Percentiles rank a stretch among this genome's conserved stretches.
These are phyloP conservation scores for Crithidia sp. DNA, from an alignment of 208 protist genomes.

Conservation along the genomic window DNA sequence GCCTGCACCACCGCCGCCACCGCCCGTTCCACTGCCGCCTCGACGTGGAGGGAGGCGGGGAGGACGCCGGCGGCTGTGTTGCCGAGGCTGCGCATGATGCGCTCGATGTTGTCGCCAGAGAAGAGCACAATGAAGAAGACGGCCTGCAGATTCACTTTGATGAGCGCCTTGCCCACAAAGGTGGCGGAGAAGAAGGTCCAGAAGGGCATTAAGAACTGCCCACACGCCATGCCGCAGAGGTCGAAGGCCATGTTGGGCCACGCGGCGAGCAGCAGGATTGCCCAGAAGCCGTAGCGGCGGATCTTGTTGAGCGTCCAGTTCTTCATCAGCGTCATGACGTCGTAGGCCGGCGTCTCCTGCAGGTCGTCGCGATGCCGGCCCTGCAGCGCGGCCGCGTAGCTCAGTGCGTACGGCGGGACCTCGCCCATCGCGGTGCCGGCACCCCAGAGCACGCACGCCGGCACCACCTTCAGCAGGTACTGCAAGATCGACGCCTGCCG, in stretches of 20 bases:
- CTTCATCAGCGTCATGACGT: conserved; percentile 83
- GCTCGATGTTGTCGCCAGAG: conserved; percentile 83
- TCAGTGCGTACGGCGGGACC: conserved; percentile 96
- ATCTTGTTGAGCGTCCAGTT: conserved; percentile 81
- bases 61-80: conserved; percentile 22
- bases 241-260: conserved; percentile 98
- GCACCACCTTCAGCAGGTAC: conserved; percentile 71
- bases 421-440: conserved; percentile 97
- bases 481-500: conserved; percentile 30
- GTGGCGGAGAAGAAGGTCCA: conserved; percentile 97
- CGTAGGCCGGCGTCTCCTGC: conserved; percentile 43
- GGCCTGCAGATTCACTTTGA: conserved; percentile 91
- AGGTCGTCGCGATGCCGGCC: conserved; percentile 52
- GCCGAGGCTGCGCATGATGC: conserved; percentile 44
- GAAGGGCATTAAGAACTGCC: conserved; percentile 96
- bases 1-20: conserved; percentile 57
- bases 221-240: conserved; percentile 96
- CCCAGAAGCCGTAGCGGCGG: conserved; percentile 92
- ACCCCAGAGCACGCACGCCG: conserved; percentile 93
- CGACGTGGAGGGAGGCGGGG: conserved; percentile 36
- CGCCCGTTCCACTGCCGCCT: conserved; percentile 41
- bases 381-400: conserved; percentile 85
- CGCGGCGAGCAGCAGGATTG: conserved; percentile 93
- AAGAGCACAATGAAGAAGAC: conserved; percentile 91
- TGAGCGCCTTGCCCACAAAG: conserved; percentile 95